phyloP scores from a whole-genome alignment of 305 asterid genomes.

The Fraxinus paxiana region DNA sequence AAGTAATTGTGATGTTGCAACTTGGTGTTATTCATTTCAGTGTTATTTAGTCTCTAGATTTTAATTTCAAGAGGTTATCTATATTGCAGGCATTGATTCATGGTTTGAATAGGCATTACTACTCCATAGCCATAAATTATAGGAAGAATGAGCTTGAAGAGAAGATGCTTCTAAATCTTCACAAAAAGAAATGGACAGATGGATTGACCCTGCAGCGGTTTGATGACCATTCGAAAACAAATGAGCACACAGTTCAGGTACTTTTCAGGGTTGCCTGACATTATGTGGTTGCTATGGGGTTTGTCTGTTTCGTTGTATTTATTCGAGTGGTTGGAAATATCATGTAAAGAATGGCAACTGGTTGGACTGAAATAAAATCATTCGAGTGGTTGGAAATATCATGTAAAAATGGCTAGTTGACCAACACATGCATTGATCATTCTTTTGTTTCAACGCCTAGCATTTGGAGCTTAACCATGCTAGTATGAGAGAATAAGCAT shows the following conservation, averaged over 20 bases:
- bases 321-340: background rate
- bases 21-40: background rate
- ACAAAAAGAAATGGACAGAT: constrained; percentile 95
- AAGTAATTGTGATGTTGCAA: constrained; percentile 12
- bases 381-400: background rate
- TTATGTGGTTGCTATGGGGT: background rate
- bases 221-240: constrained; percentile 87
- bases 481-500: background rate
- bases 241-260: constrained; percentile 93
- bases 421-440: background rate
- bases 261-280: background rate
- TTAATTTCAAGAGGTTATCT: constrained; percentile 21
- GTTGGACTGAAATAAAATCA: background rate
- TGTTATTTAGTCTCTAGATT: background rate
- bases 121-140: constrained; percentile 92
- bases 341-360: background rate
- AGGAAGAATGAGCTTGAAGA: constrained; percentile 97
- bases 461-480: background rate
- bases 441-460: background rate
- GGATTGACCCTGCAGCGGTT: constrained; percentile 83
- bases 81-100: constrained; percentile 80
- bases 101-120: constrained; percentile 91
- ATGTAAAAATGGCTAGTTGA: background rate
- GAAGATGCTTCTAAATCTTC: constrained; percentile 95
- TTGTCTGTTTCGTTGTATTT: background rate